Evolutionary conservation across 2,329 filamentous ascomycete species (phyloP), one percentile per base, ranked within the genome.

Genomic region (Intubia oerlemansii): DNA sequence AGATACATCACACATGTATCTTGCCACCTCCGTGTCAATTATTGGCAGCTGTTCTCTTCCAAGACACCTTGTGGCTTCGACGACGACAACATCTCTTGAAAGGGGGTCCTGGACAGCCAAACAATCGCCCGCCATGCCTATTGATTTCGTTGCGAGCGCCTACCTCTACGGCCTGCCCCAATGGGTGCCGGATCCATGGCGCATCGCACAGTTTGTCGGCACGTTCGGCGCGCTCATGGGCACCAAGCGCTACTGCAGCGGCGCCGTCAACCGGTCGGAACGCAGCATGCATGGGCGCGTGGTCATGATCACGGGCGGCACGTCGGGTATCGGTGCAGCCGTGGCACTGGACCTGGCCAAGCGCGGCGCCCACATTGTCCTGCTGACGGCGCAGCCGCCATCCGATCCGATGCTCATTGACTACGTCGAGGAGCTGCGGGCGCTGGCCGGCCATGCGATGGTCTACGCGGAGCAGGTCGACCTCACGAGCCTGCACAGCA

Each of bases 381-480:
- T 98, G 24, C 67, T 98, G 28, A 91, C 85, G 5, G 79, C 79
- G 37, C 68, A 84, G 42, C 60, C 78, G 17, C 66, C 80, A 10
- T 69, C 69, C 21, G 84, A 98, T 47, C 68, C 81, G 10, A 95
- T 93, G 50, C 65, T 95, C 8, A 72, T 79, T 42, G 88, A 98
- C 42, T 91, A 80, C 51, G 78, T 98, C 41, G 74, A 91, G 40
- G 85, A 93, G 47, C 51, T 98, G 24, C 75, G 90, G 31, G 57
- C 62, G 17, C 58, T 62, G 30, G 80, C 81, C 7, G 62, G 66
- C 18, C 95, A 95, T 52, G 61, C 84, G 33, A 61, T 98, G 44
- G 80, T 98, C 40, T 95, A 91, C 43, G 82, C 88, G 34, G 88
- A 98, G 50, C 79, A 92, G 51, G 81, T 92, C 41, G 82, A 98